phyloP scores from a whole-genome alignment of 2,329 filamentous ascomycete genomes.

The Coniochaeta ligniaria region DNA sequence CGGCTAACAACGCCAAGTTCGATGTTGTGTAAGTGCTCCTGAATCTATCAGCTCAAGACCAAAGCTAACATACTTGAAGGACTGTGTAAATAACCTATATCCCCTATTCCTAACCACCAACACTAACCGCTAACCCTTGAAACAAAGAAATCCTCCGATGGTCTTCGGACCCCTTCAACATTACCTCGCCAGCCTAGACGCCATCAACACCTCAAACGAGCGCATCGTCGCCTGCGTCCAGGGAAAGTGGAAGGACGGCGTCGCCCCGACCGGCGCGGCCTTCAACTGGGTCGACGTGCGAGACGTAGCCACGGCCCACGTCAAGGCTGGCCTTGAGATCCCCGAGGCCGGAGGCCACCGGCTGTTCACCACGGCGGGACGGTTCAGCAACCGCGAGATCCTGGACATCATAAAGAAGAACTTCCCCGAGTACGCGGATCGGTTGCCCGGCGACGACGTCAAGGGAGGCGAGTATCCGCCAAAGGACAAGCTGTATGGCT shows the following conservation, averaged over 20 bases:
- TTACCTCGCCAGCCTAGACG: slow-evolving; percentile 25
- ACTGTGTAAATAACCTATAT: too few species aligned
- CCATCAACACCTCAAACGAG: slow-evolving; percentile 47
- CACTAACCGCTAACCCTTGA: too few species aligned
- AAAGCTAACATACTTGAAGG: too few species aligned
- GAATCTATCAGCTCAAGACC: too few species aligned
- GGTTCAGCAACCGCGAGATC: slow-evolving; percentile 38
- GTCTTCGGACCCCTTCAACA: slow-evolving; percentile 44
- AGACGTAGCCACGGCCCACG: slow-evolving; percentile 46
- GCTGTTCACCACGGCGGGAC: slow-evolving; percentile 40
- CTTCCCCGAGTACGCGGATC: slow-evolving; percentile 43
- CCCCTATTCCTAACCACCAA: too few species aligned
- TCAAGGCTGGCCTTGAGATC: slow-evolving; percentile 40
- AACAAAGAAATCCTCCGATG: slow-evolving; percentile 48
- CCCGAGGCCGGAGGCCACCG: slow-evolving; percentile 40
- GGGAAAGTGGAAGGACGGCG: slow-evolving; percentile 37
- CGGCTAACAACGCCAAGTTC: slow-evolving; percentile 32
- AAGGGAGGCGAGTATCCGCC: slow-evolving; percentile 34
- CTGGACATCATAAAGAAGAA: slow-evolving; percentile 32
- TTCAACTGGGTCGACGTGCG: slow-evolving; percentile 49
- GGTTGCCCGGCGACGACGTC: slow-evolving; percentile 35
- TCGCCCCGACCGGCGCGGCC: slow-evolving; percentile 33
- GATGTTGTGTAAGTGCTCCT: too few species aligned
- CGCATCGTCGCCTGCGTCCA: slow-evolving; percentile 42
- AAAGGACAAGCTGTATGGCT: slow-evolving; percentile 37